Percentiles rank a stretch among this genome's conserved stretches.
Evolutionary conservation across 2,329 filamentous ascomycete genomes (phyloP).

Genomic region (Stemphylium lycopersici): DNA sequence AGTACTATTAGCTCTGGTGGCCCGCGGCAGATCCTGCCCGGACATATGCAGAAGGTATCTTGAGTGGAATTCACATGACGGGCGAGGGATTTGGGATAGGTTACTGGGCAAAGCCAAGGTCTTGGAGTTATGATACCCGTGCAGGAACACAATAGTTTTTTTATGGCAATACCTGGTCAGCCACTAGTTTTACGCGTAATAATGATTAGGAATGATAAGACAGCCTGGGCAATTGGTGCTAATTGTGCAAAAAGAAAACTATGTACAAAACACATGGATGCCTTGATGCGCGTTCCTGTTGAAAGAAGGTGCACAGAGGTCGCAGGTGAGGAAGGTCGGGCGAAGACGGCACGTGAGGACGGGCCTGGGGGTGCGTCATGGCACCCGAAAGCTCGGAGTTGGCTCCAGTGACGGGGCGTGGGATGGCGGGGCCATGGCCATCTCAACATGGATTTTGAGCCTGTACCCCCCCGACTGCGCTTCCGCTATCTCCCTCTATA

Average conservation of each 20-base stretch:
- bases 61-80: conserved; percentile 17
- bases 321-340: not conserved
- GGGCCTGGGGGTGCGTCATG: conserved; percentile 1
- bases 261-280: not conserved
- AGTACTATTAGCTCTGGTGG: conserved; percentile 40
- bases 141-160: conserved; percentile 3
- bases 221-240: not conserved
- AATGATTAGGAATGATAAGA: not conserved
- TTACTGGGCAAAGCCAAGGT: not conserved
- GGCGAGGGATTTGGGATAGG: conserved; percentile 26
- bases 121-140: conserved; percentile 8
- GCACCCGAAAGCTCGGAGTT: conserved; percentile 11
- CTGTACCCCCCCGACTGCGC: conserved; percentile 11
- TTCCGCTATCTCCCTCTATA: not conserved
- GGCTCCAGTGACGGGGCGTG: conserved; percentile 12
- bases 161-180: not conserved
- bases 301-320: not conserved
- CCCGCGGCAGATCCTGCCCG: conserved; percentile 46
- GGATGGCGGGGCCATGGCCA: conserved; percentile 19
- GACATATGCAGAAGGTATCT: conserved; percentile 35
- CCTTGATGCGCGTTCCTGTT: not conserved
- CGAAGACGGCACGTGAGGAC: not conserved
- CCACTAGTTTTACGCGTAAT: not conserved
- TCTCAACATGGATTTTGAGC: conserved; percentile 13
- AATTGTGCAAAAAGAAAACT: not conserved